Evolutionary conservation across 2,329 filamentous ascomycete species (phyloP), one percentile per base, ranked within the genome.

Genomic region (Fusarium robinianum): DNA sequence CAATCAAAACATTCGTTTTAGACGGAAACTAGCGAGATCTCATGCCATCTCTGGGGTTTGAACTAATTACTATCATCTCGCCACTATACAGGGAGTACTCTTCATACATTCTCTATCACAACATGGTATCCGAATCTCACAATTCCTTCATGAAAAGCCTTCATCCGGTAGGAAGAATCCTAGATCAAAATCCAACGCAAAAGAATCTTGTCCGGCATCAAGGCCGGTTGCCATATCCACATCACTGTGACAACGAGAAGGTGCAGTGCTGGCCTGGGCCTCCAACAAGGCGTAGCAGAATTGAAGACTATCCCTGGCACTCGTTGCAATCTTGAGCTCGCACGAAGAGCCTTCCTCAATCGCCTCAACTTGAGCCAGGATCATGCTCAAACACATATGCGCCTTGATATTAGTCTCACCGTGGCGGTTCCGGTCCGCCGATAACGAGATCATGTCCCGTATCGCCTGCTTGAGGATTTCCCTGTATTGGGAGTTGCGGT

Each of bases 331-430:
- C 5, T 39, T 45, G 8, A 56, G 21, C 23, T 70, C 64, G 17
- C 44, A 48, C 6, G 57, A 14, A 9, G 14, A 22, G 5, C 56
- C 63, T 5, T 33, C 46, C 23, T 69, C 66, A 3, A 62, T 53
- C 3, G 69, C 68, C 35, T 72, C 67, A 2, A 68, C 61, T 39
- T 76, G 68, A 0, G 66, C 71, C 7, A 72, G 34, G 3, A 71
- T 61, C 58, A 73, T 69, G 6, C 49, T 57, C 3, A 71, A 41
- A 32, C 74, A 72, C 49, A 74, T 60, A 25, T 71, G 66, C 1
- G 53, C 61, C 56, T 75, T 75, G 33, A 74, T 64, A 15, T 74
- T 76, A 2, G 71, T 75, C 48, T 76, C 73, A 5, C 67, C 70
- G 8, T 63, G 53, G 1, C 59, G 58, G 26, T 74, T 64, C 2